Conservation (phyloP, 2,329 filamentous ascomycete species). For the Aspergillus brasiliensis region DNA sequence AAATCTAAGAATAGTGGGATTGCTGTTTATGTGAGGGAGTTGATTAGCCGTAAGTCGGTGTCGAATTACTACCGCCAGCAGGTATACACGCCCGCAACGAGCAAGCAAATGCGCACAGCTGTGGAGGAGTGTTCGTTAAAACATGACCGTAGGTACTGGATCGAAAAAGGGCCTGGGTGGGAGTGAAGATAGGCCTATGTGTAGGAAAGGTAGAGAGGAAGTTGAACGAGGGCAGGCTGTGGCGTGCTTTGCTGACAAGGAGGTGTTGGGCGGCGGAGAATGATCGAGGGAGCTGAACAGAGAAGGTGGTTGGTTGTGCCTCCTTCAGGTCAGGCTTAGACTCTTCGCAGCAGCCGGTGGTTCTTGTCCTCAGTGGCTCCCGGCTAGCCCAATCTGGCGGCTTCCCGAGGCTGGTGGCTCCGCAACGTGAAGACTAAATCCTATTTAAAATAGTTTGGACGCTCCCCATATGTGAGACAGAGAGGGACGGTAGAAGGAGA, state of each 20-base stretch:
- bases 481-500: neutral
- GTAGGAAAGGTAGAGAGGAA: constrained; percentile 15
- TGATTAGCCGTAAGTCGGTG: constrained; percentile 15
- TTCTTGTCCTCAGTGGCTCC: constrained; percentile 6
- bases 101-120: constrained; percentile 26
- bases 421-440: constrained; percentile 7
- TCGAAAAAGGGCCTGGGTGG: neutral
- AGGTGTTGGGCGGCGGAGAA: constrained; percentile 30
- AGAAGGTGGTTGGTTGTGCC: constrained; percentile 24
- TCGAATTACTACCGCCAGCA: constrained; percentile 26
- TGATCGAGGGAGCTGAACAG: constrained; percentile 19
- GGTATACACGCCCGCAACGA: constrained; percentile 22
- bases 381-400: constrained; percentile 20
- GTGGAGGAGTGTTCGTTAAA: constrained; percentile 19
- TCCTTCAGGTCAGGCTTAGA: constrained; percentile 11
- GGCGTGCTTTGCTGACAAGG: constrained; percentile 36
- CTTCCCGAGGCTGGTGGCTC: constrained; percentile 17
- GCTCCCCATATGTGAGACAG: neutral
- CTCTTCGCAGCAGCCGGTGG: constrained; percentile 6
- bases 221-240: constrained; percentile 13
- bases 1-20: constrained; percentile 14
- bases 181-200: constrained; percentile 6
- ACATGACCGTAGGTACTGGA: constrained; percentile 18
- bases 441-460: too few species aligned
- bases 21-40: constrained; percentile 9